Evolutionary conservation across 495 filamentous ascomycete species (phyloP).

Genomic region (Haplographium delicatum): DNA sequence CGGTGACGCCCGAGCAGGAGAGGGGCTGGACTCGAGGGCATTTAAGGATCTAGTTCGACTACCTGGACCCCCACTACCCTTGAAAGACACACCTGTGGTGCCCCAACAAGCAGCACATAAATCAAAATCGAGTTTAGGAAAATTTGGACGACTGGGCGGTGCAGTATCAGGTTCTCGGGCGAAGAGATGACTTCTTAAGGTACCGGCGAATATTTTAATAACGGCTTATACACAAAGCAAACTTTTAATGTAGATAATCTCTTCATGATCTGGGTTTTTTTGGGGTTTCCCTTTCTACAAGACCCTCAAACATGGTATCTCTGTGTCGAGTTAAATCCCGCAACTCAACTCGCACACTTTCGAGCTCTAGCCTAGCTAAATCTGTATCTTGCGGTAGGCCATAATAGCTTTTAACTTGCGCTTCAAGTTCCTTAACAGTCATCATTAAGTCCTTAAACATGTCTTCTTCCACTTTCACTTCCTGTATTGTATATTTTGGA

Average conservation of each 20-base stretch:
- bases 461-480: slow-evolving; percentile 47
- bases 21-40: slow-evolving; percentile 36
- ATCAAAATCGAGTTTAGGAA: slow-evolving; percentile 59
- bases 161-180: slow-evolving; percentile 55
- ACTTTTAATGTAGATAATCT: slow-evolving; percentile 1
- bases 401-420: slow-evolving; percentile 53
- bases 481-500: slow-evolving; percentile 33
- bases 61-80: slow-evolving; percentile 32
- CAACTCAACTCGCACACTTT: slow-evolving; percentile 57
- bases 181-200: slow-evolving; percentile 19
- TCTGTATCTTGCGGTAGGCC: slow-evolving; percentile 66
- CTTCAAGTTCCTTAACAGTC: slow-evolving; percentile 51
- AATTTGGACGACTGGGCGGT: slow-evolving; percentile 62
- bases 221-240: slow-evolving; percentile 6
- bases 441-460: slow-evolving; percentile 44
- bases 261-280: slow-evolving; percentile 30
- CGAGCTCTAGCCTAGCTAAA: slow-evolving; percentile 60
- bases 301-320: slow-evolving; percentile 63
- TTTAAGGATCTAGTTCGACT: slow-evolving; percentile 34
- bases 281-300: slow-evolving; percentile 48
- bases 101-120: slow-evolving; percentile 43
- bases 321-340: slow-evolving; percentile 49
- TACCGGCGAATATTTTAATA: too few relatives aligned
- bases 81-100: slow-evolving; percentile 36
- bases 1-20: slow-evolving; percentile 35